Evolutionary conservation across 495 filamentous ascomycete genomes (phyloP).

Genomic region (Bryoglossum gracile): DNA sequence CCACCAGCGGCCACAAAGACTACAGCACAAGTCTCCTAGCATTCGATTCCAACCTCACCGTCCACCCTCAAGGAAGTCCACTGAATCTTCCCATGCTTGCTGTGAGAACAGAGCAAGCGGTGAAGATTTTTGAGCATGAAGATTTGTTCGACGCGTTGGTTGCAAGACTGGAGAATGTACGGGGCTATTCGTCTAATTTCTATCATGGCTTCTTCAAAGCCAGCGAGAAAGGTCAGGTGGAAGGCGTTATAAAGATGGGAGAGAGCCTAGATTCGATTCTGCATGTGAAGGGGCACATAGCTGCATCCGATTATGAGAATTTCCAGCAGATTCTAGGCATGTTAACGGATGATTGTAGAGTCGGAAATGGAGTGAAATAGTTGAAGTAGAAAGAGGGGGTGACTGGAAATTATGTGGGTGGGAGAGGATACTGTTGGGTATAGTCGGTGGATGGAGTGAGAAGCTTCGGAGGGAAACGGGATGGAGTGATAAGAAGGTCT

Average conservation of each 20-base stretch:
- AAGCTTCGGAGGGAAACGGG: slow-evolving; percentile 35
- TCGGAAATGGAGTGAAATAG: slow-evolving; percentile 21
- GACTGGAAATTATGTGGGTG: too few species aligned
- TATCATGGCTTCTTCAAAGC: slow-evolving; percentile 30
- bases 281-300: slow-evolving; percentile 25
- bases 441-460: slow-evolving; percentile 33
- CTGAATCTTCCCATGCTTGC: slow-evolving; percentile 22
- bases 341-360: slow-evolving; percentile 30
- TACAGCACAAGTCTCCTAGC: slow-evolving; percentile 31
- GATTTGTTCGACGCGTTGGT: slow-evolving; percentile 34
- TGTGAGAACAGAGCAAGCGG: slow-evolving; percentile 16
- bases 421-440: neutral
- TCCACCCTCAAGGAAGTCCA: slow-evolving; percentile 33
- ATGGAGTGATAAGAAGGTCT: slow-evolving; percentile 31
- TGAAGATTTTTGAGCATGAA: slow-evolving; percentile 24
- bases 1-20: slow-evolving; percentile 38
- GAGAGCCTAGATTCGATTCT: slow-evolving; percentile 30
- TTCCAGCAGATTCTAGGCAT: slow-evolving; percentile 28
- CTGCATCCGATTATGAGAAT: too few species aligned
- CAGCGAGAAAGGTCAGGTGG: slow-evolving; percentile 16
- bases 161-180: slow-evolving; percentile 33
- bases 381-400: too few species aligned
- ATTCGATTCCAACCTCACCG: slow-evolving; percentile 24
- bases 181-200: slow-evolving; percentile 33
- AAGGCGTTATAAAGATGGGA: slow-evolving; percentile 22